Conservation (phyloP, 2,329 filamentous ascomycete species). For the Exophiala viscosa region DNA sequence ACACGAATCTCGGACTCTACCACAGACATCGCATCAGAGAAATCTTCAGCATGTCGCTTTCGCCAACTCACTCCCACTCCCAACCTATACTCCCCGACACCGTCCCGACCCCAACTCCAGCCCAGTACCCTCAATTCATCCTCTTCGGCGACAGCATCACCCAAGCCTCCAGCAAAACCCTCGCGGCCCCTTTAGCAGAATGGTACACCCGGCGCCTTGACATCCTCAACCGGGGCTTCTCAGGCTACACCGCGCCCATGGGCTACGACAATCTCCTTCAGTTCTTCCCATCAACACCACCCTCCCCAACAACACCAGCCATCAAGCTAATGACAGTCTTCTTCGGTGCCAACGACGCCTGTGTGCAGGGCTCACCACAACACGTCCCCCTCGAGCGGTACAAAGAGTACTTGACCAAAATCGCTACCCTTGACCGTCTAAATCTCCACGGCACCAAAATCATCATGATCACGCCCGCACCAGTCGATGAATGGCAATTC, state of each 20-base stretch:
- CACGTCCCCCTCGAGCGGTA: conserved; percentile 75
- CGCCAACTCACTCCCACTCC: conserved; percentile 37
- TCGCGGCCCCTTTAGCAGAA: conserved; percentile 18
- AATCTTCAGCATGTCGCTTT: conserved; percentile 37
- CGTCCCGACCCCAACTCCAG: conserved; percentile 41
- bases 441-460: conserved; percentile 70
- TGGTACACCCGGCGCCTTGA: conserved; percentile 71
- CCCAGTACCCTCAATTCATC: conserved; percentile 65
- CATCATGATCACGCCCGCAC: conserved; percentile 73
- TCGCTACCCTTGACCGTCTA: conserved; percentile 69
- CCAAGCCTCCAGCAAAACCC: conserved; percentile 57
- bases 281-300: conserved; percentile 15
- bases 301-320: conserved; percentile 3
- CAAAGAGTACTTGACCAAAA: conserved; percentile 65
- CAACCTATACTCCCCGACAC: background rate
- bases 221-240: conserved; percentile 79
- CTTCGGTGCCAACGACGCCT: conserved; percentile 88
- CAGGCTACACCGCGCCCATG: conserved; percentile 44
- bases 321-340: conserved; percentile 58
- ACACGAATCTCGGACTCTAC: too few relatives aligned
- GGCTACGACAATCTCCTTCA: conserved; percentile 15
- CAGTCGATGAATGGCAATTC: conserved; percentile 71
- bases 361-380: conserved; percentile 65
- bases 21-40: too few relatives aligned
- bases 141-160: conserved; percentile 90